Conservation (phyloP, 208 protist species). For the Lotmaria passim region DNA sequence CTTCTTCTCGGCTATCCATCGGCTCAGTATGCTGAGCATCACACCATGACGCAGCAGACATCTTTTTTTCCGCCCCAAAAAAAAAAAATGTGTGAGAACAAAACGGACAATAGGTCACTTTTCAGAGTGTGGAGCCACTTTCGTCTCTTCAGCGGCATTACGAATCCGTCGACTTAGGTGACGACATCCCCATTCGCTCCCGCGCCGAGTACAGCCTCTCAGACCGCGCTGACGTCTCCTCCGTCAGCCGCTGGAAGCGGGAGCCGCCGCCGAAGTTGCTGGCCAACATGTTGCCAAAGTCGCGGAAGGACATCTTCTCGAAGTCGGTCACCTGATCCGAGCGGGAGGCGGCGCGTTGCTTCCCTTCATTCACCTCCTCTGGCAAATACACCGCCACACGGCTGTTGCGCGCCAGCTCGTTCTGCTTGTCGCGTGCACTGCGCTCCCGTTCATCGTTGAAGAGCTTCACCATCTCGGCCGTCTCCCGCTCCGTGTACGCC, state of each 20-base stretch:
- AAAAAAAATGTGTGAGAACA: no score
- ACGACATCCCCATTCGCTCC: slow-evolving; percentile 26
- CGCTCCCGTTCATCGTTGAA: slow-evolving; percentile 83
- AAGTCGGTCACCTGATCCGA: slow-evolving; percentile 29
- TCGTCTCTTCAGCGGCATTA: neutral
- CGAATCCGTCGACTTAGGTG: slow-evolving; percentile 10
- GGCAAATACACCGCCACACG: slow-evolving; percentile 61
- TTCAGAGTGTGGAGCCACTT: no score
- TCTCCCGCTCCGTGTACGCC: slow-evolving; percentile 59
- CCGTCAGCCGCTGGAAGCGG: slow-evolving; percentile 78
- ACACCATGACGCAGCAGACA: no score
- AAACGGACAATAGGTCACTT: no score
- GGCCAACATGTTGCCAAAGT: slow-evolving; percentile 69
- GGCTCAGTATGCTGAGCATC: no score
- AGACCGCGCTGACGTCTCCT: slow-evolving; percentile 55
- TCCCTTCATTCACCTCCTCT: slow-evolving; percentile 49
- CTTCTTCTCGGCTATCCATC: no score
- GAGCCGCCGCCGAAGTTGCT: slow-evolving; percentile 83
- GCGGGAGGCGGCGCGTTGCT: slow-evolving; percentile 6
- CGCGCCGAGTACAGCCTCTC: slow-evolving; percentile 49
- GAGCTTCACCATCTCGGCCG: slow-evolving; percentile 70
- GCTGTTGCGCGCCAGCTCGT: slow-evolving; percentile 39
- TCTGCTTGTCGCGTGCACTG: slow-evolving; percentile 16
- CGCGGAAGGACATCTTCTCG: slow-evolving; percentile 57
- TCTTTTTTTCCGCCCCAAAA: no score